Conservation (phyloP, 2,329 filamentous ascomycete species). For the Geosmithia flava region DNA sequence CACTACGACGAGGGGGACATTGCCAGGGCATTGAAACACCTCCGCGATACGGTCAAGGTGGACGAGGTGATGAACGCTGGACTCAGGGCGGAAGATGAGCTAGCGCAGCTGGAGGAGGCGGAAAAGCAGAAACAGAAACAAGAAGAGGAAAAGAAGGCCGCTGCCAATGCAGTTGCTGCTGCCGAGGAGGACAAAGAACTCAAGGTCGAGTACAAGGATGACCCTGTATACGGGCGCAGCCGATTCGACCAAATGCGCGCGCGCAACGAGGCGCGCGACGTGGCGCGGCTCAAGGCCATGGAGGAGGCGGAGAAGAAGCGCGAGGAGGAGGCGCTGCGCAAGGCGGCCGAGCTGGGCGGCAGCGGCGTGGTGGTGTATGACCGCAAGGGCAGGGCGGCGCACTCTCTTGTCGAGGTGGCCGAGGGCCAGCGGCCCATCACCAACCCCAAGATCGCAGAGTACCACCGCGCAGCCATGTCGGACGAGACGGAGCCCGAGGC, state of each 20-base stretch:
- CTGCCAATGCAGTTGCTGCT: background rate
- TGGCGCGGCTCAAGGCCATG: conserved; percentile 30
- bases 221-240: conserved; percentile 46
- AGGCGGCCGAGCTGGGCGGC: background rate
- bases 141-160: conserved; percentile 2
- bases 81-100: conserved; percentile 49
- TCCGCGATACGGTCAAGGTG: conserved; percentile 40
- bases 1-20: conserved; percentile 28
- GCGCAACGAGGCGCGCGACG: conserved; percentile 33
- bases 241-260: conserved; percentile 45
- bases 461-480: conserved; percentile 33
- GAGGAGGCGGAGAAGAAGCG: conserved; percentile 25
- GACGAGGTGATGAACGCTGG: conserved; percentile 50
- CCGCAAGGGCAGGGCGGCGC: conserved; percentile 8
- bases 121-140: conserved; percentile 8
- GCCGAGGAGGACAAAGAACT: conserved; percentile 7
- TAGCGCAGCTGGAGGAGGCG: conserved; percentile 28
- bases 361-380: background rate
- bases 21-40: conserved; percentile 36
- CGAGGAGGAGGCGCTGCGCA: conserved; percentile 13
- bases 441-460: conserved; percentile 23
- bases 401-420: conserved; percentile 27
- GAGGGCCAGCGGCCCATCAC: conserved; percentile 21
- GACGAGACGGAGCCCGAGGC: conserved; percentile 23
- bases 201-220: conserved; percentile 15